Evolutionary conservation across 495 filamentous ascomycete genomes (phyloP), one percentile per base, ranked within the genome.

Genomic region (Terfezia claveryi): DNA sequence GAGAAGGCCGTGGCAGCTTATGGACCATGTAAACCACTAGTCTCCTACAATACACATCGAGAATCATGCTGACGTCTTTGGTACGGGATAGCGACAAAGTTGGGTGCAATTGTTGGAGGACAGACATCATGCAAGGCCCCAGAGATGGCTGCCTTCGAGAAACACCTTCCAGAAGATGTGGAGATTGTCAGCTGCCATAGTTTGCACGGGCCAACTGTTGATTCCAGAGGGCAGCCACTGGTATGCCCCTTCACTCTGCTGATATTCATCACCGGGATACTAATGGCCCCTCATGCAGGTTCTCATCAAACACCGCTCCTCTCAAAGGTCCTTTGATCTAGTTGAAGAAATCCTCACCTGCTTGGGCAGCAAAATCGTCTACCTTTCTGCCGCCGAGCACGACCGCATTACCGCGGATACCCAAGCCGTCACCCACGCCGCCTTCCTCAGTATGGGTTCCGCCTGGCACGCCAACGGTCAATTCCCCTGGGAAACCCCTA

Each of bases 121-220:
- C 91, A 98, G 68, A 98, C 91, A 2, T 96, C 92, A 4, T 96
- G 92, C 73, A 98, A 98, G 72, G 87, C 87, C 51, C 91, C 89
- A 3, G 91, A 98, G 68, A 89, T 96, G 61, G 80, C 80, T 41
- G 88, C 89, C 1, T 95, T 98, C 65, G 87, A 95, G 60, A 77
- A 80, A 58, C 75, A 94, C 69, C 77, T 98, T 16, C 92, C 91
- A 4, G 55, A 65, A 41, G 91, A 96, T 68, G 85, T 94, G 62
- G 81, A 93, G 61, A 94, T 98, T 58, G 77, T 98, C 55, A 94
- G 88, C 1, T 94, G 87, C 67, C 91, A 98, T 71, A 96, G 92
- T 37, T 78, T 98, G 23, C 92, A 98, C 66, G 91, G 91, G 0
- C 91, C 91, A 27, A 84, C 77, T 59, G 85, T 96, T 58, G 83